Conservation (phyloP, 495 filamentous ascomycete species). For the Amorphotheca resinae region DNA sequence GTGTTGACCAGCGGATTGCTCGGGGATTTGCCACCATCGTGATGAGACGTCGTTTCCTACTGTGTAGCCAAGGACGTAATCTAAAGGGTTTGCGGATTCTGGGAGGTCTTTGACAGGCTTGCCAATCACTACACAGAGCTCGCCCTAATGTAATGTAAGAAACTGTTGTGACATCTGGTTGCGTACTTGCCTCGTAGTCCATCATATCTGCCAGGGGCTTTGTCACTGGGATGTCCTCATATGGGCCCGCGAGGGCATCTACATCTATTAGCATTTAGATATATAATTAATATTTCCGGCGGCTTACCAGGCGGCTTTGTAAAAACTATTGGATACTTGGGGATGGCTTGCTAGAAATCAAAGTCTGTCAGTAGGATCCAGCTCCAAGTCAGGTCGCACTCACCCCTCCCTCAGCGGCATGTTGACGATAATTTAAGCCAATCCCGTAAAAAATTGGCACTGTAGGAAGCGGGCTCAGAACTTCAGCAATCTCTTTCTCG, state of each 20-base stretch:
- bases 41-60: conserved; percentile 17
- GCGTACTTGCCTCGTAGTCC: not conserved
- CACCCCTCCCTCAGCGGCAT: conserved; percentile 29
- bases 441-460: conserved; percentile 24
- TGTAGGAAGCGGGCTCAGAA: not conserved
- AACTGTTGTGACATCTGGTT: not conserved
- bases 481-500: not conserved
- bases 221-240: not conserved
- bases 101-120: conserved; percentile 9
- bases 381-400: not conserved
- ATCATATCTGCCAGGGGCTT: not conserved
- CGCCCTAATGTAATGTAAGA: conserved; percentile 6
- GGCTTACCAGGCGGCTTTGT: conserved; percentile 2
- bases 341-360: not conserved
- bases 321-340: not conserved
- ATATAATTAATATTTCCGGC: not conserved
- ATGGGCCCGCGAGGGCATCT: not conserved
- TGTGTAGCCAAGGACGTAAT: conserved; percentile 16
- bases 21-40: conserved; percentile 7
- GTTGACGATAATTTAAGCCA: conserved; percentile 32
- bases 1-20: conserved; percentile 8
- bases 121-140: conserved; percentile 13
- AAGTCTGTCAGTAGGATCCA: not conserved
- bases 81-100: conserved; percentile 1
- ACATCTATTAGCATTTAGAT: not conserved